phyloP scores from a whole-genome alignment of 805 yeast species.

The Candida nanaspora region DNA sequence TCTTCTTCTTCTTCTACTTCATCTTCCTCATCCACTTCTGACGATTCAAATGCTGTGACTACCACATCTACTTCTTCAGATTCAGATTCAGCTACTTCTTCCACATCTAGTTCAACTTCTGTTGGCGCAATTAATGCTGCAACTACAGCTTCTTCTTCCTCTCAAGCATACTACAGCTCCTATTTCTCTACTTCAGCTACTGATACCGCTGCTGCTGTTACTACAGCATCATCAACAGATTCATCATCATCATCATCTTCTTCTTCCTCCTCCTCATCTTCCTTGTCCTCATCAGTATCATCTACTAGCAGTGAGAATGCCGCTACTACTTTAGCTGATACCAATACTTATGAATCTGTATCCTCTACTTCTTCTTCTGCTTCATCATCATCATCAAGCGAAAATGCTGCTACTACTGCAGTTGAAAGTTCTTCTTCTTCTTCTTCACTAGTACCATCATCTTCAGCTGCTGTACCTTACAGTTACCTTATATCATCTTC shows the following conservation, averaged over 20 bases:
- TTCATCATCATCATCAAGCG: conserved; percentile 3
- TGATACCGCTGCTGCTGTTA: neutral
- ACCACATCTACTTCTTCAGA: neutral
- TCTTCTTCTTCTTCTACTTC: conserved; percentile 2
- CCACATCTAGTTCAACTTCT: no score
- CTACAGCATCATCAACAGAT: neutral
- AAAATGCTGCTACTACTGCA: neutral
- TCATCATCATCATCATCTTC: neutral
- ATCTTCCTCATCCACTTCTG: neutral
- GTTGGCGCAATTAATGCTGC: conserved; percentile 1
- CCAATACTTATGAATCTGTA: neutral
- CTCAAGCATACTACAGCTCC: no score
- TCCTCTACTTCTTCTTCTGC: neutral
- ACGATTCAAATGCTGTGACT: neutral
- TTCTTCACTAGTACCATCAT: neutral
- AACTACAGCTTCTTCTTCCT: neutral
- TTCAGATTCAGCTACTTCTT: neutral
- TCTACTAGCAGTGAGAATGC: conserved; percentile 1
- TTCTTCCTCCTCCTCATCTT: neutral
- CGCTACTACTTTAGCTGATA: conserved; percentile 1
- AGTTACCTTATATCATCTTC: neutral
- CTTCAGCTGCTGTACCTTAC: neutral
- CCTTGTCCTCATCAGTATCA: neutral
- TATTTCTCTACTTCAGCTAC: neutral
- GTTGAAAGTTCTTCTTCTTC: neutral